Evolutionary conservation across 1,139 yeast genomes (phyloP).

Genomic region (Yamadazyma kanchanaburiensis): DNA sequence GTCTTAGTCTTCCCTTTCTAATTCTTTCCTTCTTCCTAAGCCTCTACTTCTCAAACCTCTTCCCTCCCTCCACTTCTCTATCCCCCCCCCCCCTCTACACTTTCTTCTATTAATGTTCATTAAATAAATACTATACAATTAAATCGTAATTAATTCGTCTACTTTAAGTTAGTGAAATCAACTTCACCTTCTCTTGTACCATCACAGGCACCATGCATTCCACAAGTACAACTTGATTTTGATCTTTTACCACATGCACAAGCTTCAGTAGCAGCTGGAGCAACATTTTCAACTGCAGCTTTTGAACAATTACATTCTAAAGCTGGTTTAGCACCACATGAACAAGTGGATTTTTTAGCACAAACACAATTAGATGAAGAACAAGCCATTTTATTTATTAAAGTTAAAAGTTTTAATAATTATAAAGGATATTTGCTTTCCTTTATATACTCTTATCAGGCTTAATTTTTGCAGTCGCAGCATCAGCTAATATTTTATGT

Average conservation of each 20-base stretch:
- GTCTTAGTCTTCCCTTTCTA: no score
- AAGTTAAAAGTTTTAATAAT: conserved; percentile 1
- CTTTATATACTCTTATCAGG: conserved; percentile 1
- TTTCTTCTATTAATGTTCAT: no score
- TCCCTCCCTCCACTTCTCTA: no score
- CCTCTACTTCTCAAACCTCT: no score
- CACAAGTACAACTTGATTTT: conserved; percentile 43
- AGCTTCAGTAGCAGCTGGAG: conserved; percentile 31
- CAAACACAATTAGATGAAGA: conserved; percentile 45
- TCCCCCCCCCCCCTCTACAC: no score
- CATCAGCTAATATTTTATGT: conserved; percentile 24
- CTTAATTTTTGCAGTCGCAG: conserved; percentile 9
- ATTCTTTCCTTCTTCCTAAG: no score
- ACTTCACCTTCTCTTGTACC: conserved; percentile 46
- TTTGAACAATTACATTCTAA: conserved; percentile 43
- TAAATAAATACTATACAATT: no score
- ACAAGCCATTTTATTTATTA: conserved; percentile 44
- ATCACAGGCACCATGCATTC: conserved; percentile 34
- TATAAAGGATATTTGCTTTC: not conserved
- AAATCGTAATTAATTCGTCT: no score
- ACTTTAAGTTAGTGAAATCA: conserved; percentile 41
- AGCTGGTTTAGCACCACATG: conserved; percentile 49
- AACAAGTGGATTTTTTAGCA: conserved; percentile 48
- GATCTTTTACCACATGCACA: conserved; percentile 49
- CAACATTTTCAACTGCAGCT: conserved; percentile 39